Percentiles rank a stretch among this genome's conserved stretches.
Evolutionary conservation across 169 alveolate genomes (phyloP).

Genomic region (Theileria orientalis): DNA sequence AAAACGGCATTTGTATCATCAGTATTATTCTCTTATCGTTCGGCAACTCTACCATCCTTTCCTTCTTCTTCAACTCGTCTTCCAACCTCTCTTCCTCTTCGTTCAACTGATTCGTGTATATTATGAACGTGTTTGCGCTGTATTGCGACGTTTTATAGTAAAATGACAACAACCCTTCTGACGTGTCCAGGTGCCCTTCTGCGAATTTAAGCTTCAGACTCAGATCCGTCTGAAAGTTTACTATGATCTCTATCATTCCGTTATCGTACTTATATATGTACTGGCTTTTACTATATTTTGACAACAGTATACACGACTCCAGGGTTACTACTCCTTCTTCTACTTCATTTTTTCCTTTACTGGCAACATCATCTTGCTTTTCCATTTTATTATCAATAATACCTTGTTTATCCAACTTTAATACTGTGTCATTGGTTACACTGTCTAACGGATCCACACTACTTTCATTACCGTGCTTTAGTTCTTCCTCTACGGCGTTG

Average conservation of each 20-base stretch:
- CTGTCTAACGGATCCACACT: neutral
- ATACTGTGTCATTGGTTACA: neutral
- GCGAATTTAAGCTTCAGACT: slow-evolving; percentile 34
- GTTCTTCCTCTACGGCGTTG: too few species aligned
- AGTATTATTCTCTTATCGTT: neutral
- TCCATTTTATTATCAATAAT: neutral
- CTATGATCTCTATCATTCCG: neutral
- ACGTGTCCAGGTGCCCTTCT: slow-evolving; percentile 32
- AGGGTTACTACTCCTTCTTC: neutral
- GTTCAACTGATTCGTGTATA: slow-evolving; percentile 9
- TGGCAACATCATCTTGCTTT: neutral
- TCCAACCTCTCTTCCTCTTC: neutral
- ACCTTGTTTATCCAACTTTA: too few species aligned
- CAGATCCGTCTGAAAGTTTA: slow-evolving; percentile 27
- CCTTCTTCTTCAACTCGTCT: neutral
- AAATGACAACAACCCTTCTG: slow-evolving; percentile 45
- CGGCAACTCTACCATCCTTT: neutral
- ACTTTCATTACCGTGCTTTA: too few species aligned
- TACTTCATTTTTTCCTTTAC: neutral
- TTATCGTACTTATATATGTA: slow-evolving; percentile 24
- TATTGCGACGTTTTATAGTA: neutral
- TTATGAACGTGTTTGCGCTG: slow-evolving; percentile 5
- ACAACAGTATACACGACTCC: slow-evolving; percentile 24
- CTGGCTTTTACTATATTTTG: slow-evolving; percentile 29
- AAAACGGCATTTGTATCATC: slow-evolving; percentile 6